Conservation (phyloP, 805 yeast species). For the Kuraishia cidri region DNA sequence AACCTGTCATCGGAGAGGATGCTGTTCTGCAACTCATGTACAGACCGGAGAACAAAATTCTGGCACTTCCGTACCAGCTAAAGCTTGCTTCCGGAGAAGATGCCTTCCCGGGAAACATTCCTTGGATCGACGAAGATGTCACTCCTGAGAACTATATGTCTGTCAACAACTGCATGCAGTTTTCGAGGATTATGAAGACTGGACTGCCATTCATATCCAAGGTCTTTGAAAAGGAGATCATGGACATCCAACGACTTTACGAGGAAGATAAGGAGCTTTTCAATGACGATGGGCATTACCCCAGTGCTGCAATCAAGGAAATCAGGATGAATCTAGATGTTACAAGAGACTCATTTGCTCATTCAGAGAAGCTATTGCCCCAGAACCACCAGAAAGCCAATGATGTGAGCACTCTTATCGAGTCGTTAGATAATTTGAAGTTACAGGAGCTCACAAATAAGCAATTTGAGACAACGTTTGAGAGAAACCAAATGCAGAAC, state of each 20-base stretch:
- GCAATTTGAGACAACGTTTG: slow-evolving; percentile 1
- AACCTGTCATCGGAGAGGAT: slow-evolving; percentile 48
- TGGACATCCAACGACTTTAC: slow-evolving; percentile 36
- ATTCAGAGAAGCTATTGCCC: neutral
- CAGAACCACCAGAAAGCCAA: neutral
- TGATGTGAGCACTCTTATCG: slow-evolving; percentile 3
- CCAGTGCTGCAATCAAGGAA: slow-evolving; percentile 42
- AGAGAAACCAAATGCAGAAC: neutral
- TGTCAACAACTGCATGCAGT: slow-evolving; percentile 26
- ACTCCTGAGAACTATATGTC: slow-evolving; percentile 11
- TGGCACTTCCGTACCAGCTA: slow-evolving; percentile 20
- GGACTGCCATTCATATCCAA: slow-evolving; percentile 40
- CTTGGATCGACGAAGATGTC: slow-evolving; percentile 33
- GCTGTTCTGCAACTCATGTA: slow-evolving; percentile 61
- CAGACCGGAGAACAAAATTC: slow-evolving; percentile 20
- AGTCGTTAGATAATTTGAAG: neutral
- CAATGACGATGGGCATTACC: slow-evolving; percentile 49
- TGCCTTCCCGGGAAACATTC: slow-evolving; percentile 34
- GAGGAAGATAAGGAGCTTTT: slow-evolving; percentile 53
- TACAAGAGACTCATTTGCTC: slow-evolving; percentile 22
- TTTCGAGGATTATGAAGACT: slow-evolving; percentile 65
- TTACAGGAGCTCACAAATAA: slow-evolving; percentile 3
- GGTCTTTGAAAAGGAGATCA: slow-evolving; percentile 54
- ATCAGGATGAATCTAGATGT: slow-evolving; percentile 37
- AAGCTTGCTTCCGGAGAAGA: slow-evolving; percentile 10